phyloP scores from a whole-genome alignment of 1,284 basidiomycete species.

The Ceratobasidium sp. region DNA sequence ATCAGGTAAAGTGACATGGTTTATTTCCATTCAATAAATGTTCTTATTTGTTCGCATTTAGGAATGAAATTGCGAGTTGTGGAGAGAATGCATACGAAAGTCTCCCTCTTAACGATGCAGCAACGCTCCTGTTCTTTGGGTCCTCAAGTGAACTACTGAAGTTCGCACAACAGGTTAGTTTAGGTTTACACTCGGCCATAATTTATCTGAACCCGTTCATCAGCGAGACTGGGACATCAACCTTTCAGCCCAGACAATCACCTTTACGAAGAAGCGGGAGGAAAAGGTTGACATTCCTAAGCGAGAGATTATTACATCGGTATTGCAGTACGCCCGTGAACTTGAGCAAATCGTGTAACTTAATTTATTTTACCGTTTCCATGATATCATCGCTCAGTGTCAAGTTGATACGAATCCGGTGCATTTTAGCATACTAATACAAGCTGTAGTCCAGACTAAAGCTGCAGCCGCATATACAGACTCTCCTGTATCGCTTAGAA shows the following conservation, averaged over 20 bases:
- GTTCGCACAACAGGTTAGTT: constrained; percentile 80
- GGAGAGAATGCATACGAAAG: constrained; percentile 92
- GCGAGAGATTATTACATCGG: constrained; percentile 80
- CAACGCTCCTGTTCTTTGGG: constrained; percentile 89
- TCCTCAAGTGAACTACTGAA: constrained; percentile 78
- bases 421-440: constrained; percentile 2
- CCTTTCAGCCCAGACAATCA: constrained; percentile 69
- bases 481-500: constrained; percentile 63
- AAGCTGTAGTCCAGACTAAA: background rate
- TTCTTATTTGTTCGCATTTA: constrained; percentile 55
- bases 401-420: background rate
- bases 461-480: constrained; percentile 15
- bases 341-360: constrained; percentile 87
- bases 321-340: constrained; percentile 84
- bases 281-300: constrained; percentile 86
- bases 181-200: constrained; percentile 43
- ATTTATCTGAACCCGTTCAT: constrained; percentile 35
- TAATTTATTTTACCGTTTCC: background rate
- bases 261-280: constrained; percentile 77
- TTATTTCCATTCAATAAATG: constrained; percentile 2
- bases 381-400: background rate
- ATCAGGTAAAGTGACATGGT: constrained; percentile 70
- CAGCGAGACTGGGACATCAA: constrained; percentile 83
- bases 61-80: constrained; percentile 94
- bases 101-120: constrained; percentile 88